Percentiles rank a stretch among this genome's conserved stretches.
These are phyloP conservation scores for Gossypium armourianum DNA, from an alignment of 441 rosid species.

Conservation along the genomic window DNA sequence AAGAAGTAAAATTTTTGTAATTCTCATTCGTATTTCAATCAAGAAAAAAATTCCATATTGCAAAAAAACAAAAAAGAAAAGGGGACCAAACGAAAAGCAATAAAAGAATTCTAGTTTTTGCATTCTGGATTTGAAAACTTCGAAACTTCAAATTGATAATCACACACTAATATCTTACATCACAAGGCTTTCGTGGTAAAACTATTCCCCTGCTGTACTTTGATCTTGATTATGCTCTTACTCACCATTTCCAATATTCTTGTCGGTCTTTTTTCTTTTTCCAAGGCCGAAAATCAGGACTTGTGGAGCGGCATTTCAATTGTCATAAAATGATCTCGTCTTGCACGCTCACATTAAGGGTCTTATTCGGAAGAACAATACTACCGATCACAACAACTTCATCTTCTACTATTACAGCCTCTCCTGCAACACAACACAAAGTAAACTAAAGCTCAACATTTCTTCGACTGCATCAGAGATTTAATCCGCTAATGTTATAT, in stretches of 20 bases:
- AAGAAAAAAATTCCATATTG: no score
- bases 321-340: slow-evolving; percentile 55
- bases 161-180: not conserved
- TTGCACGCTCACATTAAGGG: slow-evolving; percentile 44
- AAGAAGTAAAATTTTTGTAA: no score
- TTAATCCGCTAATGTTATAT: not conserved
- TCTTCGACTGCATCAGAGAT: not conserved
- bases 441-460: not conserved
- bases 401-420: slow-evolving; percentile 64
- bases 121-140: no score
- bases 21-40: no score
- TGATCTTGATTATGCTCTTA: not conserved
- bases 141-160: no score
- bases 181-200: not conserved
- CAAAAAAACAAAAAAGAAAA: no score
- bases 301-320: not conserved
- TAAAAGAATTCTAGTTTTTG: no score
- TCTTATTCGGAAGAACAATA: slow-evolving; percentile 64
- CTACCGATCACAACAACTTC: slow-evolving; percentile 55
- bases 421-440: slow-evolving; percentile 34
- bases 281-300: not conserved
- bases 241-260: not conserved
- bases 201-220: not conserved
- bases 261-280: not conserved
- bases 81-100: no score